Evolutionary conservation across 1,284 basidiomycete species (phyloP).

Genomic region (Melampsora americana): DNA sequence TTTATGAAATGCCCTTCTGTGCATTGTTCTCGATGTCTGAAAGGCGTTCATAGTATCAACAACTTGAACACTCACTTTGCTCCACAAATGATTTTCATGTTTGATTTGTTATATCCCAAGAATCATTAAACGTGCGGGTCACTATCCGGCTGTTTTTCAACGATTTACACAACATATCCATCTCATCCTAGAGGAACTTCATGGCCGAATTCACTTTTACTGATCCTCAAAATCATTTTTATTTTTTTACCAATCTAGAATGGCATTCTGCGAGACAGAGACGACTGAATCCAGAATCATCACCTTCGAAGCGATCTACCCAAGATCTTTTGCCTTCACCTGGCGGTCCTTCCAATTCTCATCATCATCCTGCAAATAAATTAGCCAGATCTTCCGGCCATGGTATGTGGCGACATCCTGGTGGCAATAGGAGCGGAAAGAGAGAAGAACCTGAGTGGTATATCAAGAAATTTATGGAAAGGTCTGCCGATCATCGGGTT

Average conservation of each 20-base stretch:
- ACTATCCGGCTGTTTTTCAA: too few species aligned
- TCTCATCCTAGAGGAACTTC: background rate
- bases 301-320: slow-evolving; percentile 20
- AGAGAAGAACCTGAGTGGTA: slow-evolving; percentile 61
- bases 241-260: background rate
- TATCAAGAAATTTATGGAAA: slow-evolving; percentile 81
- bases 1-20: too few species aligned
- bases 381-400: slow-evolving; percentile 14
- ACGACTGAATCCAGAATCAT: slow-evolving; percentile 24
- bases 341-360: slow-evolving; percentile 9
- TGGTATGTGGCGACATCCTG: slow-evolving; percentile 33
- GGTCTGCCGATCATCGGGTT: slow-evolving; percentile 75
- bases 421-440: slow-evolving; percentile 41
- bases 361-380: slow-evolving; percentile 4
- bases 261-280: slow-evolving; percentile 30
- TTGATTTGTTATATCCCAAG: too few species aligned
- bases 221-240: background rate
- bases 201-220: background rate
- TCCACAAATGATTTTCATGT: too few species aligned
- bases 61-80: too few species aligned
- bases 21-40: too few species aligned
- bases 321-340: slow-evolving; percentile 15
- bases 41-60: too few species aligned
- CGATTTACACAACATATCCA: background rate
- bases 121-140: too few species aligned